Percentiles rank a stretch among this genome's conserved stretches.
Evolutionary conservation across 495 filamentous ascomycete species (phyloP).

Genomic region (Extremus antarcticus): DNA sequence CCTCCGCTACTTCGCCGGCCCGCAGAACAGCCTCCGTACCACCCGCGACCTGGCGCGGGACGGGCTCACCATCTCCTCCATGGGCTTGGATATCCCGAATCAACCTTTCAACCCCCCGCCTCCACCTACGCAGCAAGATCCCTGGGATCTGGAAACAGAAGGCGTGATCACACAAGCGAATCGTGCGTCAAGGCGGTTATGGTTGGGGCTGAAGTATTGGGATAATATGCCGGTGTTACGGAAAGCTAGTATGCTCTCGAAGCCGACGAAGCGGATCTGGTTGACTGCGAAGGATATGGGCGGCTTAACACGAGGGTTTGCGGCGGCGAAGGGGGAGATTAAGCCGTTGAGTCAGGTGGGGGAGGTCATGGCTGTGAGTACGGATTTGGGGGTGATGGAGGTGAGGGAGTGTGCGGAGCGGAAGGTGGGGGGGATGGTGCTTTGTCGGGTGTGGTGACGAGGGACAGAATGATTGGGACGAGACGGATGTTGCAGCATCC

Average conservation of each 20-base stretch:
- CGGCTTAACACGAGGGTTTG: constrained; percentile 53
- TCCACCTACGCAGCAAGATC: neutral
- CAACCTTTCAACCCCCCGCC: constrained; percentile 11
- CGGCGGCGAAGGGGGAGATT: constrained; percentile 43
- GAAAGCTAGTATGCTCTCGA: constrained; percentile 58
- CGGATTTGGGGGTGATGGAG: constrained; percentile 74
- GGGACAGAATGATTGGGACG: too few species aligned
- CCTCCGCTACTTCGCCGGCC: constrained; percentile 14
- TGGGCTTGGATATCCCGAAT: constrained; percentile 6
- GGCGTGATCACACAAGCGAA: constrained; percentile 68
- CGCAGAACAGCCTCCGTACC: neutral
- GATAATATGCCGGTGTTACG: constrained; percentile 74
- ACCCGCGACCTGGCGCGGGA: constrained; percentile 11
- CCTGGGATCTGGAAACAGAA: constrained; percentile 24
- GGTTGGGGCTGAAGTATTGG: constrained; percentile 92
- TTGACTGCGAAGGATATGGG: constrained; percentile 50
- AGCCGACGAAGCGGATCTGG: constrained; percentile 62
- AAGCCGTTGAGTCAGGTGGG: constrained; percentile 65
- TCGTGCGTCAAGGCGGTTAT: constrained; percentile 64
- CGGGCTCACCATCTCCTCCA: constrained; percentile 9
- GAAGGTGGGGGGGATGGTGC: constrained; percentile 70
- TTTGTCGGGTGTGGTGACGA: constrained; percentile 53
- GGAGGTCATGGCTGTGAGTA: constrained; percentile 72
- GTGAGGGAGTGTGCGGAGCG: constrained; percentile 74
- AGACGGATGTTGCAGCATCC: too few species aligned